Evolutionary conservation across 352 stramenopile species (phyloP).

Genomic region (Thalassiosira hispida): DNA sequence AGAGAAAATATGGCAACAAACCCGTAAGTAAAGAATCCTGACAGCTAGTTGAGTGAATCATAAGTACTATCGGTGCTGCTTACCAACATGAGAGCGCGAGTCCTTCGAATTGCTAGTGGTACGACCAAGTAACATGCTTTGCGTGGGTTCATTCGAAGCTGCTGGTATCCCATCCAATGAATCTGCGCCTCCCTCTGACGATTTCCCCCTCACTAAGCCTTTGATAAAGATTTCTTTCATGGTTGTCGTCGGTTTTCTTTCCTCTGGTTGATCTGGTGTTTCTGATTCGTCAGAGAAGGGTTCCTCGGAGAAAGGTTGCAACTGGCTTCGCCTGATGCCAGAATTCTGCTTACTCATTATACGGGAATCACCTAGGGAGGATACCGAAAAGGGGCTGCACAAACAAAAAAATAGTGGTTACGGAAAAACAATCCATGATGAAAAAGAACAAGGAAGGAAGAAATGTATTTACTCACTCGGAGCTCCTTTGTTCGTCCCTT

Average conservation of each 20-base stretch:
- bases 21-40: background rate
- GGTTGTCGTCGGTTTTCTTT: background rate
- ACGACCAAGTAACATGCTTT: background rate
- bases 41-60: background rate
- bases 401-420: background rate
- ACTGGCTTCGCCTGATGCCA: background rate
- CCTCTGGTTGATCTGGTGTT: slow-evolving; percentile 9
- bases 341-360: background rate
- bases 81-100: slow-evolving; percentile 50
- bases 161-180: background rate
- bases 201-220: slow-evolving; percentile 5
- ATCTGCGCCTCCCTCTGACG: background rate
- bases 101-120: slow-evolving; percentile 10
- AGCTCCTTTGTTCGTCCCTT: background rate
- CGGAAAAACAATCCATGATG: too few species aligned
- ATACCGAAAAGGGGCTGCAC: background rate
- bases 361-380: background rate
- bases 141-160: background rate
- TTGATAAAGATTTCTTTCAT: slow-evolving; percentile 10
- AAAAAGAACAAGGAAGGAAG: background rate
- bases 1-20: background rate
- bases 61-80: background rate
- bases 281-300: background rate
- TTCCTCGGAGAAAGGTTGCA: background rate
- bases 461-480: background rate